phyloP scores from a whole-genome alignment of 768 basidiomycete species.

The Termitomyces sp. region DNA sequence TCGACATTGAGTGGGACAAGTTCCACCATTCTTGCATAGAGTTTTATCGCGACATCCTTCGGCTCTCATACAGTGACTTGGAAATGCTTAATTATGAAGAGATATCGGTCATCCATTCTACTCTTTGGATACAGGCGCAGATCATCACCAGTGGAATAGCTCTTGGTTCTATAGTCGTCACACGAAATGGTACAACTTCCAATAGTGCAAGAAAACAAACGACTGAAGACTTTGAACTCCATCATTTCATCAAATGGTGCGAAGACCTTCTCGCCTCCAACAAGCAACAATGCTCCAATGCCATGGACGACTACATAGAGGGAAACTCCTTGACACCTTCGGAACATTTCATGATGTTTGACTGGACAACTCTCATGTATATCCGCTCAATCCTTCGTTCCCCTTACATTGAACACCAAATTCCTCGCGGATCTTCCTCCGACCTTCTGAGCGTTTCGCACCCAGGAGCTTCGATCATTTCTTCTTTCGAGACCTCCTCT shows the following conservation, averaged over 20 bases:
- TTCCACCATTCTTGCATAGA: slow-evolving; percentile 56
- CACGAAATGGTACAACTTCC: slow-evolving; percentile 27
- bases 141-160: slow-evolving; percentile 64
- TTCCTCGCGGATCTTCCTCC: slow-evolving; percentile 24
- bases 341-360: slow-evolving; percentile 55
- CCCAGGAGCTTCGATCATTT: slow-evolving; percentile 19
- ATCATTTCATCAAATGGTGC: slow-evolving; percentile 46
- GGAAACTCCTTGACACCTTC: slow-evolving; percentile 40
- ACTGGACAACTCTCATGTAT: slow-evolving; percentile 64
- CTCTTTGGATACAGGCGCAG: slow-evolving; percentile 66
- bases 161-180: slow-evolving; percentile 59
- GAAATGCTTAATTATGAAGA: slow-evolving; percentile 60
- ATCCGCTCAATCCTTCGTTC: slow-evolving; percentile 55
- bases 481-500: slow-evolving; percentile 26
- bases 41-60: slow-evolving; percentile 43
- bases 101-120: slow-evolving; percentile 52
- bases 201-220: slow-evolving; percentile 25
- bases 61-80: slow-evolving; percentile 43
- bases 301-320: slow-evolving; percentile 49
- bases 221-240: slow-evolving; percentile 58
- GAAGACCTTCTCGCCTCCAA: slow-evolving; percentile 45
- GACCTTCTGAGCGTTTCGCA: slow-evolving; percentile 45
- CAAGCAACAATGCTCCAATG: slow-evolving; percentile 37
- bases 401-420: slow-evolving; percentile 24
- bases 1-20: slow-evolving; percentile 48